These are phyloP conservation scores for Leucoagaricus sp. DNA, from an alignment of 1,284 basidiomycete genomes.

Conservation along the genomic window DNA sequence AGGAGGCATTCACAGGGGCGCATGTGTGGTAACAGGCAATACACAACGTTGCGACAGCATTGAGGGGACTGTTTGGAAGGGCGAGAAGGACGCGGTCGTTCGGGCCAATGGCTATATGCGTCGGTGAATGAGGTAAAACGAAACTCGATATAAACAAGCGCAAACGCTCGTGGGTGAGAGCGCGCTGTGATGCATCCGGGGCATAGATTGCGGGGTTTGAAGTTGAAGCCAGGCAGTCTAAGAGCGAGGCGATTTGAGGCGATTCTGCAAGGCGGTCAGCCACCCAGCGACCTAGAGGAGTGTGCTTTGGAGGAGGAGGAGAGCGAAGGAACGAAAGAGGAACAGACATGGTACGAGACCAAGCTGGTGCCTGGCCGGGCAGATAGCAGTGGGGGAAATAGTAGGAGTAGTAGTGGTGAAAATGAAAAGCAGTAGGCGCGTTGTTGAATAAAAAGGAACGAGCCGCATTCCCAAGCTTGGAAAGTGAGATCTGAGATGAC, in stretches of 20 bases:
- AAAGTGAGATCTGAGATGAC: constrained; percentile 13
- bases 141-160: constrained; percentile 39
- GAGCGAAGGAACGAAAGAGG: constrained; percentile 35
- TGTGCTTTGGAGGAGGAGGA: constrained; percentile 21
- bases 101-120: constrained; percentile 26
- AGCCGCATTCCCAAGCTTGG: neutral
- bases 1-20: constrained; percentile 45
- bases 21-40: constrained; percentile 43
- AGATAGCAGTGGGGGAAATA: neutral
- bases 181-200: constrained; percentile 25
- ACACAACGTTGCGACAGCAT: constrained; percentile 43
- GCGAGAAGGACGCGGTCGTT: constrained; percentile 47
- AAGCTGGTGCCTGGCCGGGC: neutral
- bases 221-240: constrained; percentile 40
- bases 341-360: constrained; percentile 29
- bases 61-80: constrained; percentile 46
- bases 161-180: constrained; percentile 34
- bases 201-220: constrained; percentile 36
- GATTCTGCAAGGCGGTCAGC: constrained; percentile 31
- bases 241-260: constrained; percentile 31
- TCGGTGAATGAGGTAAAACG: constrained; percentile 34
- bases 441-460: constrained; percentile 11
- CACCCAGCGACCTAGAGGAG: constrained; percentile 38
- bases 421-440: constrained; percentile 5
- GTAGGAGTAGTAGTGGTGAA: neutral